Percentiles rank a stretch among this genome's conserved stretches.
Conservation (phyloP, 192 early-diverging fungal genomes). For the Kickxella alabastrina region DNA sequence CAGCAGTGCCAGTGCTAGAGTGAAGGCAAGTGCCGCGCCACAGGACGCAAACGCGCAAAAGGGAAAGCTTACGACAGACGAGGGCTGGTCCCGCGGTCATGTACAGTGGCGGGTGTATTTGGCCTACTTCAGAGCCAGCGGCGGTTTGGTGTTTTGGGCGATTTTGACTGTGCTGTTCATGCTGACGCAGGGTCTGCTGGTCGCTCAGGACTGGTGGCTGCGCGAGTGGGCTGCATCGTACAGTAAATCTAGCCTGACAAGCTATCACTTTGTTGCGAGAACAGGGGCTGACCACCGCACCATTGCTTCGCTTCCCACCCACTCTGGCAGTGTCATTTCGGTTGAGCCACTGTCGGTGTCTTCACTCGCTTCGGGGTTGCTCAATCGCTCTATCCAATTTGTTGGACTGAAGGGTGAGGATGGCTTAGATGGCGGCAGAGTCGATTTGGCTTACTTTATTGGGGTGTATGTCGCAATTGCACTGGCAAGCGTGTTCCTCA, state of each 20-base stretch:
- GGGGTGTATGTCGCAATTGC: constrained; percentile 36
- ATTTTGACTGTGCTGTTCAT: constrained; percentile 32
- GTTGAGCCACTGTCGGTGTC: too few relatives aligned
- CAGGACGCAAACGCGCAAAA: constrained; percentile 7
- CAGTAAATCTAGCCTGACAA: neutral
- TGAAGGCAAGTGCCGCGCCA: constrained; percentile 37
- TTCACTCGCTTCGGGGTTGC: too few relatives aligned
- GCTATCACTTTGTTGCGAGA: neutral
- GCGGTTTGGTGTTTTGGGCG: constrained; percentile 63
- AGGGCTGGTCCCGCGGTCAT: constrained; percentile 74
- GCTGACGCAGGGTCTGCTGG: constrained; percentile 24
- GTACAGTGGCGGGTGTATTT: constrained; percentile 75
- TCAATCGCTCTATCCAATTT: too few relatives aligned
- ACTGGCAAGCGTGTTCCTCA: constrained; percentile 18
- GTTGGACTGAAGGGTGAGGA: neutral
- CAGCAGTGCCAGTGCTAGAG: constrained; percentile 20
- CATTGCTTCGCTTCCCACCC: too few relatives aligned
- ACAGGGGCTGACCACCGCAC: too few relatives aligned
- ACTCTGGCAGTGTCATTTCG: too few relatives aligned
- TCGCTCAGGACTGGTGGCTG: constrained; percentile 51
- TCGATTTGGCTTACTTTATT: constrained; percentile 28
- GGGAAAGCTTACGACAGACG: constrained; percentile 73
- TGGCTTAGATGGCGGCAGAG: neutral
- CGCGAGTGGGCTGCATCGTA: constrained; percentile 49
- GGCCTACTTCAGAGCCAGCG: constrained; percentile 67